Evolutionary conservation across 768 basidiomycete species (phyloP).

Genomic region (Hirschioporus abietinus): DNA sequence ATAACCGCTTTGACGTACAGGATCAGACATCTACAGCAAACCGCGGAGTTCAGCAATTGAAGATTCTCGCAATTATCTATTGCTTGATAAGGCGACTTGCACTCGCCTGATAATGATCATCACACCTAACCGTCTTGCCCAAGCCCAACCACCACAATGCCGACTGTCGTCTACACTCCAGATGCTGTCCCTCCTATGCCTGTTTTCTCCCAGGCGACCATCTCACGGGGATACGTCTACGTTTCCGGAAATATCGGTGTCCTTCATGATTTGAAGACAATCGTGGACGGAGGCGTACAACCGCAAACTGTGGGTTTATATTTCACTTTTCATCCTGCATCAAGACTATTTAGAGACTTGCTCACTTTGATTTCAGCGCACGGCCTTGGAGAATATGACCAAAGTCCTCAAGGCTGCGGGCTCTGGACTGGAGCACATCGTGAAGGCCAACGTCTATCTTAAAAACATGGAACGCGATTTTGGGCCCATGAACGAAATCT

Average conservation of each 20-base stretch:
- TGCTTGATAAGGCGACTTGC: neutral
- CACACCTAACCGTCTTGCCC: neutral
- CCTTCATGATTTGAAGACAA: conserved; percentile 20
- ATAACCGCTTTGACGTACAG: neutral
- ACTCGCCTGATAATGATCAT: neutral
- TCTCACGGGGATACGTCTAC: conserved; percentile 31
- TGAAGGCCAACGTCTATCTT: conserved; percentile 39
- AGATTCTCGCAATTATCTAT: neutral
- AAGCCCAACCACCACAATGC: neutral
- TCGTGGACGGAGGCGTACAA: conserved; percentile 32
- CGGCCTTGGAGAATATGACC: conserved; percentile 34
- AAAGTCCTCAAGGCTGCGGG: conserved; percentile 34
- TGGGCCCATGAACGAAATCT: conserved; percentile 33
- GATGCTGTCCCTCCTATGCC: conserved; percentile 31
- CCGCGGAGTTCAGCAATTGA: neutral
- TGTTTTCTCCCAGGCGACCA: conserved; percentile 30
- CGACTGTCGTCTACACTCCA: conserved; percentile 18
- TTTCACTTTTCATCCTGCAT: neutral
- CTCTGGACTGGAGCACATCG: conserved; percentile 28
- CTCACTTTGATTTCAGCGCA: conserved; percentile 20
- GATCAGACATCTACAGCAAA: neutral
- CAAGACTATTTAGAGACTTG: neutral
- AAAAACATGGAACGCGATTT: conserved; percentile 33
- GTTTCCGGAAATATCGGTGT: conserved; percentile 37
- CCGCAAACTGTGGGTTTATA: conserved; percentile 30